Evolutionary conservation across 805 yeast genomes (phyloP).

Genomic region (Scheffersomyces coipomensis): DNA sequence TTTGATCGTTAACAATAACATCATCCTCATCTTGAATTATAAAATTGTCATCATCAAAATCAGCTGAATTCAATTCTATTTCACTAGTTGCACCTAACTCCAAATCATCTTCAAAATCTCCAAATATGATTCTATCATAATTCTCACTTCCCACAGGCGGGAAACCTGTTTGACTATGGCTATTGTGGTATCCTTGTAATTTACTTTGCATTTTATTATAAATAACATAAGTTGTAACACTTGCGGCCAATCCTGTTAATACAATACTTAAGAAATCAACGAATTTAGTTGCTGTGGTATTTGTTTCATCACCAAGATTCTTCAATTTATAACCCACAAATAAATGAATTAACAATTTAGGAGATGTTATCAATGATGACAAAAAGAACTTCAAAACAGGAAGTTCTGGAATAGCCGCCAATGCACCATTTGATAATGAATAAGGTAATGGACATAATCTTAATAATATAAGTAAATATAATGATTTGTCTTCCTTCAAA

Average conservation of each 20-base stretch:
- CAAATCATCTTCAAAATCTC: slow-evolving; percentile 38
- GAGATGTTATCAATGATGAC: slow-evolving; percentile 76
- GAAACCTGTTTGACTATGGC: slow-evolving; percentile 3
- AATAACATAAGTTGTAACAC: slow-evolving; percentile 62
- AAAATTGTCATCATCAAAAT: slow-evolving; percentile 40
- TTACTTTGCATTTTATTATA: slow-evolving; percentile 53
- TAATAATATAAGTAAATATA: slow-evolving; percentile 66
- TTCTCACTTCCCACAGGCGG: slow-evolving; percentile 1
- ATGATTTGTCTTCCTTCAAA: slow-evolving; percentile 57
- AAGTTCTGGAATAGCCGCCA: slow-evolving; percentile 83
- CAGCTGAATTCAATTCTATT: slow-evolving; percentile 35
- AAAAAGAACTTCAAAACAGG: slow-evolving; percentile 57
- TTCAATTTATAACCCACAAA: slow-evolving; percentile 78
- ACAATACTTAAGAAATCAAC: slow-evolving; percentile 63
- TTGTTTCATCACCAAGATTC: slow-evolving; percentile 57
- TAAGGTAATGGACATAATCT: slow-evolving; percentile 92
- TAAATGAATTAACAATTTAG: slow-evolving; percentile 73
- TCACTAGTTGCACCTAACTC: slow-evolving; percentile 22
- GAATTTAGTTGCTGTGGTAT: slow-evolving; percentile 49
- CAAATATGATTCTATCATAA: slow-evolving; percentile 36
- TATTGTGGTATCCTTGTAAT: slow-evolving; percentile 24
- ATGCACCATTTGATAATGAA: slow-evolving; percentile 87
- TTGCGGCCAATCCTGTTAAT: slow-evolving; percentile 53
- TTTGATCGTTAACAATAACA: not conserved
- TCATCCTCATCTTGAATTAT: slow-evolving; percentile 33